phyloP scores from a whole-genome alignment of 2,329 filamentous ascomycete genomes.

The Madurella fahalii region DNA sequence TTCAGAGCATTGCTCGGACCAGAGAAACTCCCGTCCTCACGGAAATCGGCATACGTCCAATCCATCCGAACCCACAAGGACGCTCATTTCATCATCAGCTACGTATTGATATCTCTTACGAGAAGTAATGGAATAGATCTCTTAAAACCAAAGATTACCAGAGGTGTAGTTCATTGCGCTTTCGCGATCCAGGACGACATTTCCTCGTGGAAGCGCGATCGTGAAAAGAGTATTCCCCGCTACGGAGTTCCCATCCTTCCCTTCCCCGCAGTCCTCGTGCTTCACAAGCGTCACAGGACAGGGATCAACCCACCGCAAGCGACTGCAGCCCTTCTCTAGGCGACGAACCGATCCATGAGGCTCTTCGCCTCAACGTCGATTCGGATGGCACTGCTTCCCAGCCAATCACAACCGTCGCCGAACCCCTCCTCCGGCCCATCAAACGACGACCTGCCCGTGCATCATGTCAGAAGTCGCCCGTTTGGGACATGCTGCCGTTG shows the following conservation, averaged over 20 bases:
- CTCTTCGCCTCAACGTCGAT: constrained; percentile 6
- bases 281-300: constrained; percentile 47
- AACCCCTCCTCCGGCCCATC: constrained; percentile 24
- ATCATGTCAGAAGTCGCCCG: constrained; percentile 19
- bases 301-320: constrained; percentile 30
- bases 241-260: neutral
- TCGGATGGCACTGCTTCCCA: constrained; percentile 6
- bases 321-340: neutral
- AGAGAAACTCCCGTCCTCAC: neutral
- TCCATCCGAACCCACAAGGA: too few relatives aligned
- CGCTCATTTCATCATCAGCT: too few relatives aligned
- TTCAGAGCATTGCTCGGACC: neutral
- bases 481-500: constrained; percentile 15
- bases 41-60: too few relatives aligned
- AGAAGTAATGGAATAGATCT: too few relatives aligned
- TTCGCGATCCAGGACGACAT: too few relatives aligned
- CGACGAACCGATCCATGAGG: too few relatives aligned
- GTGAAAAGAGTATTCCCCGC: too few relatives aligned
- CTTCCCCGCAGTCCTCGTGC: constrained; percentile 31
- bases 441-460: constrained; percentile 31
- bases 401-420: constrained; percentile 27
- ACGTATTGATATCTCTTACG: too few relatives aligned
- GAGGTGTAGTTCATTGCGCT: too few relatives aligned
- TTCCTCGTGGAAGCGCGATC: too few relatives aligned
- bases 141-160: too few relatives aligned